A percentile compares a stretch with the other conserved stretches of the same genome.
Evolutionary conservation across 306 rosid genomes (phyloP).

Genomic region (Prunus kanzakura): DNA sequence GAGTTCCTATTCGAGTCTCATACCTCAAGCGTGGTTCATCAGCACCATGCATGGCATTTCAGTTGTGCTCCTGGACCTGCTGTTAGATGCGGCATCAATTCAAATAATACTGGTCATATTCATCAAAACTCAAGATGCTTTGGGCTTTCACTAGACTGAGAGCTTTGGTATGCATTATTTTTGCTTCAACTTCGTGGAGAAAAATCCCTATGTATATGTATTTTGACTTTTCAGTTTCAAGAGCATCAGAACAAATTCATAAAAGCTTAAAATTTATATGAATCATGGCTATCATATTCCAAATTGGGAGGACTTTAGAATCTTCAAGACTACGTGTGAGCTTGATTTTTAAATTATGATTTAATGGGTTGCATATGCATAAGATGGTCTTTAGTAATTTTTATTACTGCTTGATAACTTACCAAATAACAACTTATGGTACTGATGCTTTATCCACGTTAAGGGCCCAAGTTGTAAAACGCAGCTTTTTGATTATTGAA

Average conservation of each 20-base stretch:
- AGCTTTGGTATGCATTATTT: background rate
- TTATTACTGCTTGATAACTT: background rate
- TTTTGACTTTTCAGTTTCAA: background rate
- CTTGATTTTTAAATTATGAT: background rate
- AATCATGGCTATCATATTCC: background rate
- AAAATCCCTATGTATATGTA: background rate
- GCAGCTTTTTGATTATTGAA: slow-evolving; percentile 25
- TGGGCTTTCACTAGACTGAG: background rate
- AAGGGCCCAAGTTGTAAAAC: slow-evolving; percentile 11
- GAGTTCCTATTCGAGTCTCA: background rate
- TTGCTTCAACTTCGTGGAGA: background rate
- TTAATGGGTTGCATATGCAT: background rate
- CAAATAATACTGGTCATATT: background rate
- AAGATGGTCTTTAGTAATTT: background rate
- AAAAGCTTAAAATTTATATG: background rate
- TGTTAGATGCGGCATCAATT: background rate
- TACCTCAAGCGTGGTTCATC: background rate
- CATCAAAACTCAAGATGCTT: background rate
- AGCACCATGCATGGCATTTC: background rate
- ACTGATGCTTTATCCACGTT: background rate
- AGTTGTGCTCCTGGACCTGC: background rate
- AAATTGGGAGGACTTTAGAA: background rate
- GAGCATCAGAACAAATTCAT: background rate
- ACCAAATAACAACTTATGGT: background rate
- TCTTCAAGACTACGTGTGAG: background rate